Evolutionary conservation across 2,329 filamentous ascomycete species (phyloP).

Genomic region (Exserohilum rostratum): DNA sequence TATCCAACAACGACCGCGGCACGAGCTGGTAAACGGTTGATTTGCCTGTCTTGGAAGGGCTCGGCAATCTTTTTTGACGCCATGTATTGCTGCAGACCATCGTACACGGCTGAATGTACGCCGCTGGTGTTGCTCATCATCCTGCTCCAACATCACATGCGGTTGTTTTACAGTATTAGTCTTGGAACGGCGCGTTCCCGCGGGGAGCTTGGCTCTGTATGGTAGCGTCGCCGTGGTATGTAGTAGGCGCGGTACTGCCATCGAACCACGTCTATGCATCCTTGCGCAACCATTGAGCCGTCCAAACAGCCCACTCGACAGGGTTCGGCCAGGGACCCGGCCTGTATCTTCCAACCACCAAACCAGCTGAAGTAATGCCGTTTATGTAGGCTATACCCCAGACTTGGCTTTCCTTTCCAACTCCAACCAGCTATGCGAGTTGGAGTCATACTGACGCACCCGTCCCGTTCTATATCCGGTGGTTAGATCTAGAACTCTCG

Average conservation of each 20-base stretch:
- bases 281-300: neutral
- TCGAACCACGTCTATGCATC: conserved; percentile 4
- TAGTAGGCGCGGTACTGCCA: neutral
- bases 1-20: neutral
- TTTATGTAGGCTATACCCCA: conserved; percentile 11
- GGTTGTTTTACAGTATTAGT: conserved; percentile 4
- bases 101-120: conserved; percentile 7
- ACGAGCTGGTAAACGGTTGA: neutral
- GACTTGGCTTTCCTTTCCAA: conserved; percentile 2
- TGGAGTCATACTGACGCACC: neutral
- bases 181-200: conserved; percentile 3
- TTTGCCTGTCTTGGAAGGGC: neutral
- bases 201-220: neutral
- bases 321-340: neutral
- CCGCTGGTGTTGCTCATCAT: neutral
- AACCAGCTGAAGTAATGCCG: conserved; percentile 1
- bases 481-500: neutral
- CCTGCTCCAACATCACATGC: conserved; percentile 1
- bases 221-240: neutral
- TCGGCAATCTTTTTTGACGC: conserved; percentile 12
- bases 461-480: neutral
- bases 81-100: neutral
- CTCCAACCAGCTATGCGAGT: neutral
- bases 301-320: neutral
- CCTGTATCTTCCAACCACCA: neutral